These are phyloP conservation scores for Claviceps sp. DNA, from an alignment of 2,329 filamentous ascomycete genomes.

Conservation along the genomic window DNA sequence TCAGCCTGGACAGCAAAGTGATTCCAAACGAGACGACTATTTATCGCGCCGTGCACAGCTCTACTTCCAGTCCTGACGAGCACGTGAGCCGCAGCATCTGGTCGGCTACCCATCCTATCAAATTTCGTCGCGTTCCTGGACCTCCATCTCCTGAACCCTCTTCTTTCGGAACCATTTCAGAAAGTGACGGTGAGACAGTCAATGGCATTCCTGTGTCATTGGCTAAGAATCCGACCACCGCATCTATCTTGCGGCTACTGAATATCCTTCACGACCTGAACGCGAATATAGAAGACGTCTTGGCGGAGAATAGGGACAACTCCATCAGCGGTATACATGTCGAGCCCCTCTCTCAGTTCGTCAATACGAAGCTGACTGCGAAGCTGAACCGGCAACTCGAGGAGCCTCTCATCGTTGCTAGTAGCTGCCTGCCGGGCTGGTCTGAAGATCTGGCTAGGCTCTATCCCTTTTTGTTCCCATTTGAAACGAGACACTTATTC, in stretches of 20 bases:
- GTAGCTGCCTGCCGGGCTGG: slow-evolving; percentile 91
- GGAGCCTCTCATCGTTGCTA: slow-evolving; percentile 91
- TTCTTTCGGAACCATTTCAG: slow-evolving; percentile 40
- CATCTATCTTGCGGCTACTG: slow-evolving; percentile 75
- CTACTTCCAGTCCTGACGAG: slow-evolving; percentile 40
- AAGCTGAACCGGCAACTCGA: slow-evolving; percentile 95
- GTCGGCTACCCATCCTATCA: slow-evolving; percentile 82
- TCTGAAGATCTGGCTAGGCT: slow-evolving; percentile 86
- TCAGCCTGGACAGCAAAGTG: slow-evolving; percentile 70
- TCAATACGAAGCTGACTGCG: slow-evolving; percentile 95
- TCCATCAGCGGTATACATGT: slow-evolving; percentile 54
- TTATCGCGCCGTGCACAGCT: slow-evolving; percentile 79
- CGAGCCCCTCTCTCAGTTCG: slow-evolving; percentile 84
- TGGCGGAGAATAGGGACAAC: slow-evolving; percentile 59
- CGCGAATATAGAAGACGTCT: slow-evolving; percentile 79
- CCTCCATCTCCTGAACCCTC: slow-evolving; percentile 63
- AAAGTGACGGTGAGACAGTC: slow-evolving; percentile 36
- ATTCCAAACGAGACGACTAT: slow-evolving; percentile 90
- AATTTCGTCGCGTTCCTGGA: slow-evolving; percentile 75
- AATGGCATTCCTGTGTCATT: slow-evolving; percentile 64
- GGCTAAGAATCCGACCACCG: slow-evolving; percentile 69
- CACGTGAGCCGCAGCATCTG: slow-evolving; percentile 65
- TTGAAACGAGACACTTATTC: slow-evolving; percentile 93
- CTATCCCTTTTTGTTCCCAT: slow-evolving; percentile 95
- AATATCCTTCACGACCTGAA: slow-evolving; percentile 89